A percentile compares a stretch with the other conserved stretches of the same genome.
phyloP scores from a whole-genome alignment of 495 filamentous ascomycete genomes.

The Diplogelasinospora grovesii region DNA sequence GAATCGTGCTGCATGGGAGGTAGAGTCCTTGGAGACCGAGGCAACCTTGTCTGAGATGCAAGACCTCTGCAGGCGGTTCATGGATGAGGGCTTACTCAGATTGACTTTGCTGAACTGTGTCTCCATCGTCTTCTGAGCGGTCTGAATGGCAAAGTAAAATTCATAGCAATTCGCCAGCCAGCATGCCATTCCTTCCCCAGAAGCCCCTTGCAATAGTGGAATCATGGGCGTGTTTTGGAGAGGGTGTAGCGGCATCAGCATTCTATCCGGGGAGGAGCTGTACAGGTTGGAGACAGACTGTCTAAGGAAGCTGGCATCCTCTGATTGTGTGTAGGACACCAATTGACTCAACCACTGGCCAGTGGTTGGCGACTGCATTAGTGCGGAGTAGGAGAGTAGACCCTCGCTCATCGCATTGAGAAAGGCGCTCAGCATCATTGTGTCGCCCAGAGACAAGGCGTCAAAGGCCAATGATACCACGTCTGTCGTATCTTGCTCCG shows the following conservation, averaged over 20 bases:
- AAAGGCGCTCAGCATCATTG: constrained; percentile 24
- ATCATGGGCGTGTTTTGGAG: constrained; percentile 56
- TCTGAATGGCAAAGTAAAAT: constrained; percentile 38
- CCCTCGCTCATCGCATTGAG: constrained; percentile 10
- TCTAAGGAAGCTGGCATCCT: constrained; percentile 21
- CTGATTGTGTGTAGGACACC: constrained; percentile 19
- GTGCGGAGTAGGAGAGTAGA: constrained; percentile 3
- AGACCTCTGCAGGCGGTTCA: constrained; percentile 67
- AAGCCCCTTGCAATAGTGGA: constrained; percentile 25
- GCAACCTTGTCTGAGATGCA: constrained; percentile 50
- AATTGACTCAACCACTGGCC: constrained; percentile 11
- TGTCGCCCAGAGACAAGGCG: constrained; percentile 30
- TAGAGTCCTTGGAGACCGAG: constrained; percentile 59
- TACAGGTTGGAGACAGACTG: constrained; percentile 21
- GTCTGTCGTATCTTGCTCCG: constrained; percentile 14
- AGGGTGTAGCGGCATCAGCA: constrained; percentile 54
- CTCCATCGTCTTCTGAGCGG: constrained; percentile 22
- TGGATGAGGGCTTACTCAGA: constrained; percentile 49
- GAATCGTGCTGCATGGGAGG: constrained; percentile 40
- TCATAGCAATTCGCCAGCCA: constrained; percentile 48
- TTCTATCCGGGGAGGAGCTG: constrained; percentile 14
- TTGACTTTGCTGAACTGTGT: constrained; percentile 27
- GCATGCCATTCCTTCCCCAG: constrained; percentile 25
- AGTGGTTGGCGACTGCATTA: constrained; percentile 14
- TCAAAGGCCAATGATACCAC: constrained; percentile 25